Evolutionary conservation across 2,329 filamentous ascomycete genomes (phyloP).

Genomic region (Trematosphaeria pertusa): DNA sequence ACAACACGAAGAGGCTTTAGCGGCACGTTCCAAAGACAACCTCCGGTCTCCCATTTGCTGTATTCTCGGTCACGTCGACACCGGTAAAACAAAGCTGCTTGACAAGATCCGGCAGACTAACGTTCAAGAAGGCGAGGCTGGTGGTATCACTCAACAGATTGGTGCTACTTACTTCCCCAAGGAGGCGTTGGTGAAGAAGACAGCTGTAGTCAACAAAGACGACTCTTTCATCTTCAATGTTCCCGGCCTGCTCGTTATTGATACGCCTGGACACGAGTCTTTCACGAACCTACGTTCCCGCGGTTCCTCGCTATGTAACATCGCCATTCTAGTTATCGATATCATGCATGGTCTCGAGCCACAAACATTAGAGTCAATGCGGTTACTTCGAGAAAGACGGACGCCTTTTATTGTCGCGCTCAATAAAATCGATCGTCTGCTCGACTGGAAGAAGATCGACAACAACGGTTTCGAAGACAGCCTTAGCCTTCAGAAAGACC

Average conservation of each 20-base stretch:
- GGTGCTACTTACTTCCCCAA: slow-evolving; percentile 99
- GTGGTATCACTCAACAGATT: slow-evolving; percentile 99
- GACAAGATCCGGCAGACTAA: slow-evolving; percentile 99
- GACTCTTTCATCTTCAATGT: slow-evolving; percentile 95
- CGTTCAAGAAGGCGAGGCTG: slow-evolving; percentile 97
- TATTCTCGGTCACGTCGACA: slow-evolving; percentile 99
- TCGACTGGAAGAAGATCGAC: slow-evolving; percentile 97
- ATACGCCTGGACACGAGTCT: slow-evolving; percentile 99
- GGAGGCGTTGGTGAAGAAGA: slow-evolving; percentile 91
- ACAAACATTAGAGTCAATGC: slow-evolving; percentile 97
- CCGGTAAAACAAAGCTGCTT: slow-evolving; percentile 98
- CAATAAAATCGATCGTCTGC: slow-evolving; percentile 99
- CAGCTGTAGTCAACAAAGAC: slow-evolving; percentile 89
- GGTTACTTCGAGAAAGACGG: slow-evolving; percentile 86
- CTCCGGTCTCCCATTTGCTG: slow-evolving; percentile 98
- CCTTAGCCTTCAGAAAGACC: slow-evolving; percentile 86
- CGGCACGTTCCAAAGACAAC: slow-evolving; percentile 90
- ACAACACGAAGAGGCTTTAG: slow-evolving; percentile 89
- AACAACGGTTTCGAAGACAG: slow-evolving; percentile 98
- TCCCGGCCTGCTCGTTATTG: slow-evolving; percentile 93
- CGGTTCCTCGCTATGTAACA: slow-evolving; percentile 98
- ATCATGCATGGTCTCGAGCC: slow-evolving; percentile 99
- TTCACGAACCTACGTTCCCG: slow-evolving; percentile 97
- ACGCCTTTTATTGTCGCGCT: slow-evolving; percentile 98
- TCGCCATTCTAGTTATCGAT: slow-evolving; percentile 97